Percentiles rank a stretch among this genome's conserved stretches.
These are phyloP conservation scores for Gloeophyllum trabeum DNA, from an alignment of 768 basidiomycete genomes.

Conservation along the genomic window DNA sequence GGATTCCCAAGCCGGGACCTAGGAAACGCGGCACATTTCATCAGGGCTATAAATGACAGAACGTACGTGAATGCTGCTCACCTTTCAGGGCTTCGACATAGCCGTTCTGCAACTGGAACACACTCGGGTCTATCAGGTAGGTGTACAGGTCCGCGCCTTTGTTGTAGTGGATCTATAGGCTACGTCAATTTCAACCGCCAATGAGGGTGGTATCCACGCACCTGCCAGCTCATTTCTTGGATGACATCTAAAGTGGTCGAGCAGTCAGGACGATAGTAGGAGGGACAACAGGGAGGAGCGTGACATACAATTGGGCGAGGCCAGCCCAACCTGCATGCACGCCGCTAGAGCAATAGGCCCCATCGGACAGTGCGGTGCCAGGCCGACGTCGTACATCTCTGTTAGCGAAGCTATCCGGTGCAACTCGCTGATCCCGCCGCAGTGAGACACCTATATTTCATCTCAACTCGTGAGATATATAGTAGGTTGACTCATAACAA, in stretches of 20 bases:
- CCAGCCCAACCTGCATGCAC: conserved; percentile 50
- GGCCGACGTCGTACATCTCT: conserved; percentile 60
- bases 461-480: neutral
- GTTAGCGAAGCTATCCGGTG: conserved; percentile 46
- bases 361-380: conserved; percentile 65
- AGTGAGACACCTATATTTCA: conserved; percentile 36
- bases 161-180: conserved; percentile 52
- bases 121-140: conserved; percentile 37
- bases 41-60: too few species aligned
- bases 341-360: conserved; percentile 66
- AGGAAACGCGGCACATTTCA: neutral
- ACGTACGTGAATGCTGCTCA: too few species aligned
- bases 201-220: conserved; percentile 8
- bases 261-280: neutral
- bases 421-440: conserved; percentile 50
- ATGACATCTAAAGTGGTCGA: conserved; percentile 38
- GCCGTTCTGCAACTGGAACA: conserved; percentile 44
- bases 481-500: neutral
- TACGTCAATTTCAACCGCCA: neutral
- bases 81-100: conserved; percentile 33
- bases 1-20: conserved; percentile 52
- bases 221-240: conserved; percentile 60
- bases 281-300: neutral
- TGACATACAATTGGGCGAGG: conserved; percentile 45
- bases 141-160: conserved; percentile 48